Evolutionary conservation across 2,329 filamentous ascomycete genomes (phyloP), one percentile per base, ranked within the genome.

Genomic region (Fusarium sp.): DNA sequence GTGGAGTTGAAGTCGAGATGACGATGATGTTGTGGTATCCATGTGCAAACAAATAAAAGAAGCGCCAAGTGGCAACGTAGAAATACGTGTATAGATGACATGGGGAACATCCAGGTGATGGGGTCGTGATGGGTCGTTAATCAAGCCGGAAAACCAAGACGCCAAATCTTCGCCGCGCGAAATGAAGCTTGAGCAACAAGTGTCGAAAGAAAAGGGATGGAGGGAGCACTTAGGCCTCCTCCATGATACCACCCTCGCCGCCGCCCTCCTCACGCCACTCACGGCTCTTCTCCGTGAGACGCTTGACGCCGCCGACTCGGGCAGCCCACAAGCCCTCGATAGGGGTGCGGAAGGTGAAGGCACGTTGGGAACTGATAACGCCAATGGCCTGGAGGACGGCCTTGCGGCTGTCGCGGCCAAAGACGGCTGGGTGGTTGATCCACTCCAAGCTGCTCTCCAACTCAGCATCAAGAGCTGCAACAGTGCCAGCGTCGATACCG

Each of bases 341-440:
- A 0, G 94, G 91, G 3, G 95, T 96, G 60, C 96, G 91, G 88
- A 96, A 98, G 1, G 96, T 98, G 80, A 96, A 98, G 12, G 93
- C 95, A 55, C 96, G 90, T 83, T 99, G 96, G 8, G 94, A 97
- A 79, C 94, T 96, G 77, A 99, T 98, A 70, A 98, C 95, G 8
- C 96, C 96, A 75, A 99, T 98, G 17, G 95, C 94, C 82, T 99
- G 96, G 27, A 99, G 87, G 3, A 99, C 95, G 6, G 96, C 94
- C 85, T 99, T 99, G 78, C 96, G 92, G 66, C 94, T 96, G 81
- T 99, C 96, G 40, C 96, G 91, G 10, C 93, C 92, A 80, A 99
- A 99, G 3, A 98, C 94, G 2, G 95, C 95, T 2, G 96, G 96
- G 79, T 99, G 96, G 80, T 93, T 95, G 82, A 99, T 98, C 96